These are phyloP conservation scores for Elsinoe fawcettii DNA, from an alignment of 2,329 filamentous ascomycete genomes.

Conservation along the genomic window DNA sequence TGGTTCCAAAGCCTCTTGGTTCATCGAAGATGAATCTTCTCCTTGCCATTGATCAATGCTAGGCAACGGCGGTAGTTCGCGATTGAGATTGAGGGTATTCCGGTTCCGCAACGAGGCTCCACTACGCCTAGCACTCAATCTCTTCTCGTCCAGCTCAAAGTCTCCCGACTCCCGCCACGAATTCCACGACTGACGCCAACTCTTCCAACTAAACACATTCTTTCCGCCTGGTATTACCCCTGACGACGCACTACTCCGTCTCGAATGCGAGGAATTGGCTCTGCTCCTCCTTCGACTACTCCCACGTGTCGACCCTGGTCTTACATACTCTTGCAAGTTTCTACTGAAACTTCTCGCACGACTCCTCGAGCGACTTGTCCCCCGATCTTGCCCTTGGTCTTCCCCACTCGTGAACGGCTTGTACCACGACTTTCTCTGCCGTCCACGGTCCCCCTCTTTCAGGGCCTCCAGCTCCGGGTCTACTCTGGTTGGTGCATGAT, in stretches of 20 bases:
- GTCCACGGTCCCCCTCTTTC: conserved; percentile 12
- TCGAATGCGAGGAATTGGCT: neutral
- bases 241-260: conserved; percentile 15
- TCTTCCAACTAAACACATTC: conserved; percentile 14
- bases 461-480: neutral
- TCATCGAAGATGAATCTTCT: conserved; percentile 18
- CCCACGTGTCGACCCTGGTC: conserved; percentile 11
- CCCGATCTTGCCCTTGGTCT: conserved; percentile 31
- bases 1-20: neutral
- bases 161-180: conserved; percentile 29
- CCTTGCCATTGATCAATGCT: conserved; percentile 36
- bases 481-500: conserved; percentile 20
- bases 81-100: conserved; percentile 35
- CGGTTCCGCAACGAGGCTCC: conserved; percentile 15
- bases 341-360: conserved; percentile 19
- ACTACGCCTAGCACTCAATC: conserved; percentile 17
- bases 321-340: conserved; percentile 12
- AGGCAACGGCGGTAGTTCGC: conserved; percentile 41
- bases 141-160: conserved; percentile 12
- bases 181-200: conserved; percentile 16
- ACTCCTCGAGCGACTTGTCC: conserved; percentile 26
- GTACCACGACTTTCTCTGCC: conserved; percentile 15
- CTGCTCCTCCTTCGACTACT: conserved; percentile 11
- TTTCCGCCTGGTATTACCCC: conserved; percentile 11
- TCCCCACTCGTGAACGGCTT: conserved; percentile 36